phyloP scores from a whole-genome alignment of 1,284 basidiomycete genomes.

The Tilletia setariae region DNA sequence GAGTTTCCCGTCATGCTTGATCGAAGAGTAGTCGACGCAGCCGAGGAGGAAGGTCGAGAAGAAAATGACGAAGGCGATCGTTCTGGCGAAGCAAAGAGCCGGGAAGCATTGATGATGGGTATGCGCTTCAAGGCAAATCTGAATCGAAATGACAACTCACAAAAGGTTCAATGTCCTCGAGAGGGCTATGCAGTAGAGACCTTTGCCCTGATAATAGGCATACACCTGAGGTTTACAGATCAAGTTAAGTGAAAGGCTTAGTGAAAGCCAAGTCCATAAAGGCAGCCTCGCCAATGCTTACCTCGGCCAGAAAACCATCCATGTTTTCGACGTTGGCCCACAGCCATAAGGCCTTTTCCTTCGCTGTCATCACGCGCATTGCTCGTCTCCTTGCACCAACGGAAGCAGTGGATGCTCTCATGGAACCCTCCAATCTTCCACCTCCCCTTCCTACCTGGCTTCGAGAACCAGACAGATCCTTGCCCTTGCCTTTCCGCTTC shows the following conservation, averaged over 20 bases:
- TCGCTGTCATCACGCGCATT: slow-evolving; percentile 8
- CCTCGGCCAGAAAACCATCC: slow-evolving; percentile 85
- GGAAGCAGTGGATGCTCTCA: background rate
- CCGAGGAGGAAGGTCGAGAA: slow-evolving; percentile 95
- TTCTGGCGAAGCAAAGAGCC: slow-evolving; percentile 60
- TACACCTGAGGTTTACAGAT: slow-evolving; percentile 62
- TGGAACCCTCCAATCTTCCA: background rate
- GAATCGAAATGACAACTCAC: slow-evolving; percentile 62
- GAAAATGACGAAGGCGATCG: slow-evolving; percentile 90
- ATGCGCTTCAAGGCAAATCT: background rate
- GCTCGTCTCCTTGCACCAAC: slow-evolving; percentile 9
- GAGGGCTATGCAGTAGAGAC: slow-evolving; percentile 87
- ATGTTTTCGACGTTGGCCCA: slow-evolving; percentile 99
- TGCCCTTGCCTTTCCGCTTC: background rate
- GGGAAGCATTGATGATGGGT: background rate
- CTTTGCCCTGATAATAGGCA: slow-evolving; percentile 91
- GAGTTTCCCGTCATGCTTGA: slow-evolving; percentile 48
- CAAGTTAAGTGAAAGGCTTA: background rate
- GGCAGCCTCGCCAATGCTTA: slow-evolving; percentile 56
- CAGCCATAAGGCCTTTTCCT: slow-evolving; percentile 74
- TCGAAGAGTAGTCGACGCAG: slow-evolving; percentile 86
- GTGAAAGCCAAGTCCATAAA: background rate
- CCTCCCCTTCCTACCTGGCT: background rate
- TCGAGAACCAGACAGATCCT: background rate
- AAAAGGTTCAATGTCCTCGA: slow-evolving; percentile 81